Percentiles rank a stretch among this genome's conserved stretches.
Conservation (phyloP, 352 stramenopile genomes). For the Phytophthora syringae region DNA sequence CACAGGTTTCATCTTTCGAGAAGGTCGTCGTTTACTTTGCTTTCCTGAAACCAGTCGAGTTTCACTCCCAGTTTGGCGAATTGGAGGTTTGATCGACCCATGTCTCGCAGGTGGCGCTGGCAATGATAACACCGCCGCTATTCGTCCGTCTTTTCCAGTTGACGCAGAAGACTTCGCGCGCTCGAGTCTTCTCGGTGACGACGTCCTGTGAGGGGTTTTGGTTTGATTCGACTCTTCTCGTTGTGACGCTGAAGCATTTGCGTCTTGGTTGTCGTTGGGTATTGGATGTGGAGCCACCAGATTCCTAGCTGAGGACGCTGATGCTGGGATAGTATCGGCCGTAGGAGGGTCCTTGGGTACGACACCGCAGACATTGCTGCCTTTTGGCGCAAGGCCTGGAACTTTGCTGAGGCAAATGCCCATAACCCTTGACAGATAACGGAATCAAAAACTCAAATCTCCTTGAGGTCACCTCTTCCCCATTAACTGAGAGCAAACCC, state of each 20-base stretch:
- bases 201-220: not conserved
- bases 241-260: not conserved
- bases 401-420: constrained; percentile 27
- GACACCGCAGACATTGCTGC: constrained; percentile 15
- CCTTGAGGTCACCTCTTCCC: constrained; percentile 1
- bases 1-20: constrained; percentile 31
- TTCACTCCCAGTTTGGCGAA: constrained; percentile 33
- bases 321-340: not conserved
- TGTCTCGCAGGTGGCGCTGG: constrained; percentile 12
- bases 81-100: constrained; percentile 11
- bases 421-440: constrained; percentile 16
- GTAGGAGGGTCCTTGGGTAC: constrained; percentile 11
- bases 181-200: constrained; percentile 14
- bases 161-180: constrained; percentile 13
- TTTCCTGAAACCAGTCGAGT: constrained; percentile 5
- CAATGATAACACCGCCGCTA: constrained; percentile 6
- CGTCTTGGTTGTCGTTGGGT: not conserved
- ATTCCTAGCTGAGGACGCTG: constrained; percentile 15
- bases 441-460: not conserved
- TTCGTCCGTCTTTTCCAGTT: not conserved
- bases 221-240: not conserved
- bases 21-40: not conserved
- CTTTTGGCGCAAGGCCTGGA: constrained; percentile 7
- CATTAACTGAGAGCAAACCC: constrained; percentile 4
- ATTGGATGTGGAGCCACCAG: constrained; percentile 14